phyloP scores from a whole-genome alignment of 2,329 filamentous ascomycete species.

The Metarhizium sp. region DNA sequence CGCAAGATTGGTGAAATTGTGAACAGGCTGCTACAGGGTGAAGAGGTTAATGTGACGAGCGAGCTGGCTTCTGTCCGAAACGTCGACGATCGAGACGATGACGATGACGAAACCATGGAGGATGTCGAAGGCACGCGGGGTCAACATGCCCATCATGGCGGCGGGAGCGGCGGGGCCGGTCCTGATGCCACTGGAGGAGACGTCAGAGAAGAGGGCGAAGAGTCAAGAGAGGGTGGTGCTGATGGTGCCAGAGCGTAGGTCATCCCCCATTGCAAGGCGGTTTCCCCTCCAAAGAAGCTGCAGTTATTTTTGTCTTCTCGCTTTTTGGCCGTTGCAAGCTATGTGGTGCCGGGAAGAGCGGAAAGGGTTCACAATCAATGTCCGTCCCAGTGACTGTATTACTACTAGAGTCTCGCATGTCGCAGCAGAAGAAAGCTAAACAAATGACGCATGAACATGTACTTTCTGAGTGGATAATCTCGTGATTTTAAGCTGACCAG shows the following conservation, averaged over 20 bases:
- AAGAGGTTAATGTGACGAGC: constrained; percentile 69
- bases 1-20: constrained; percentile 83
- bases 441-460: constrained; percentile 9
- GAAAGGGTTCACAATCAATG: constrained; percentile 6
- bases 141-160: constrained; percentile 45
- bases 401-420: constrained; percentile 15
- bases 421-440: constrained; percentile 14
- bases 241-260: constrained; percentile 99
- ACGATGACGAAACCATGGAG: constrained; percentile 43
- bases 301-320: not conserved
- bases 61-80: constrained; percentile 60
- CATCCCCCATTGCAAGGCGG: constrained; percentile 21
- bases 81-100: constrained; percentile 43
- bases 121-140: constrained; percentile 61
- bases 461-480: not conserved
- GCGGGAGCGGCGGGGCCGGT: constrained; percentile 71
- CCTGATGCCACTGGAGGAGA: constrained; percentile 85
- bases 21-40: constrained; percentile 74
- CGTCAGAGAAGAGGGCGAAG: constrained; percentile 79
- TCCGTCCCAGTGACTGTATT: constrained; percentile 18
- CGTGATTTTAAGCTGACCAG: constrained; percentile 30
- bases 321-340: constrained; percentile 9
- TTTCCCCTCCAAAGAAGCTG: constrained; percentile 12
- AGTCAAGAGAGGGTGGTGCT: constrained; percentile 82
- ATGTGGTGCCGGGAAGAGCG: constrained; percentile 6